Percentiles rank a stretch among this genome's conserved stretches.
phyloP scores from a whole-genome alignment of 305 asterid species.

The Fraxinus angustifolia region DNA sequence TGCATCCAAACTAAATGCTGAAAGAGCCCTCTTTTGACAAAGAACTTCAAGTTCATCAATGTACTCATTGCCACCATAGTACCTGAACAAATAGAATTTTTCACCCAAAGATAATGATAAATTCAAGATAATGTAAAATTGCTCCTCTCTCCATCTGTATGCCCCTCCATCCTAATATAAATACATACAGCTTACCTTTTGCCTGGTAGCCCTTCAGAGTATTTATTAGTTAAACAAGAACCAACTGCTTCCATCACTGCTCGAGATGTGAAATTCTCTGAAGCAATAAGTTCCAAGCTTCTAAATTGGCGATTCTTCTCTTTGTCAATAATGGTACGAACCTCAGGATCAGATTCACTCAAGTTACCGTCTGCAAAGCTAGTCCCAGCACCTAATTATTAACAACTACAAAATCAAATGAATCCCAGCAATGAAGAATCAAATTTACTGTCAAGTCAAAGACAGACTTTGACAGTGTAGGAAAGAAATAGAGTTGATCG shows the following conservation, averaged over 20 bases:
- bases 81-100: constrained; percentile 36
- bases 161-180: background rate
- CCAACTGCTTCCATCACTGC: constrained; percentile 99
- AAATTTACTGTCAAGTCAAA: background rate
- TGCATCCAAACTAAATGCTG: constrained; percentile 75
- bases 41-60: constrained; percentile 85
- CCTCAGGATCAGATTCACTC: constrained; percentile 76
- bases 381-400: constrained; percentile 50
- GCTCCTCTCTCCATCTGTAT: background rate
- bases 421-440: constrained; percentile 6
- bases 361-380: constrained; percentile 57
- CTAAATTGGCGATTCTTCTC: constrained; percentile 91
- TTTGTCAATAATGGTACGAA: constrained; percentile 57
- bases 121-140: constrained; percentile 6
- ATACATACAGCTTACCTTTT: constrained; percentile 52
- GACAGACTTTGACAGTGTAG: background rate
- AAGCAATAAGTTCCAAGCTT: constrained; percentile 92
- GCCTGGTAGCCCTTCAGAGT: constrained; percentile 95
- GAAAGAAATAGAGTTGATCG: background rate
- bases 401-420: constrained; percentile 10
- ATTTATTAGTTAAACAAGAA: constrained; percentile 94
- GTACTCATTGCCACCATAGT: constrained; percentile 87
- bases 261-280: constrained; percentile 93
- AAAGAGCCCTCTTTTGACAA: constrained; percentile 89
- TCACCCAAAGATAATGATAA: background rate